A percentile compares a stretch with the other conserved stretches of the same genome.
Evolutionary conservation across 352 stramenopile genomes (phyloP).

Genomic region (Phytophthora rubi): DNA sequence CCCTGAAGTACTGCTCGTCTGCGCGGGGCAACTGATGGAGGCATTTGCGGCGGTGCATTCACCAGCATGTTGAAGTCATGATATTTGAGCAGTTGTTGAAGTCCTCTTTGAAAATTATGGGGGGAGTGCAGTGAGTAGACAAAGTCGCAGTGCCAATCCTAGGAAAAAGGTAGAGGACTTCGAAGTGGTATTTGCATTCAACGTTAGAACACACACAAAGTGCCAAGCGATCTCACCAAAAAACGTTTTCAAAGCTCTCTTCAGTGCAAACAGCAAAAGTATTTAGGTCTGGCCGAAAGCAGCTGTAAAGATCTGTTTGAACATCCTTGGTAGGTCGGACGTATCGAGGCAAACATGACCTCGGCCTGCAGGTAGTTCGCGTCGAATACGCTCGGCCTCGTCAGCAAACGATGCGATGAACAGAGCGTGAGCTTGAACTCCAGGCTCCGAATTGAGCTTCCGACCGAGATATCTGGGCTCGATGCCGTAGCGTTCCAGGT

Average conservation of each 20-base stretch:
- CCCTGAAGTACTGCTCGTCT: background rate
- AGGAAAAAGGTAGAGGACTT: background rate
- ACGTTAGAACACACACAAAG: too few species aligned
- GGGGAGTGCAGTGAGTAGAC: background rate
- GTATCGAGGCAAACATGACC: constrained; percentile 86
- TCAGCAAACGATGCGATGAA: constrained; percentile 88
- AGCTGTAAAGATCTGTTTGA: constrained; percentile 87
- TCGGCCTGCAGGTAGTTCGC: constrained; percentile 67
- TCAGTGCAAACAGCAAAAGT: background rate
- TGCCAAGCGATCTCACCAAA: background rate
- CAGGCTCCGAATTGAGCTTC: constrained; percentile 57
- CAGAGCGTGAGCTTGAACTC: constrained; percentile 79
- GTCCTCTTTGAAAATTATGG: background rate
- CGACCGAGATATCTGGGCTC: constrained; percentile 56
- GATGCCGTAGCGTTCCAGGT: constrained; percentile 94
- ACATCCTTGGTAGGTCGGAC: constrained; percentile 75
- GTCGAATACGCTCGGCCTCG: constrained; percentile 72
- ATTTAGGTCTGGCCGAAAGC: constrained; percentile 42
- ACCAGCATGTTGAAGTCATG: background rate
- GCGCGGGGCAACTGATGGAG: background rate
- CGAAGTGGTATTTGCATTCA: background rate
- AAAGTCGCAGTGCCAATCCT: background rate
- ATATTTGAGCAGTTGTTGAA: background rate
- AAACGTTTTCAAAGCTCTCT: background rate
- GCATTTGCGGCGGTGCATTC: background rate